These are phyloP conservation scores for Mesotaenium endlicherianum DNA, from an alignment of 139 green algal species.

Conservation along the genomic window DNA sequence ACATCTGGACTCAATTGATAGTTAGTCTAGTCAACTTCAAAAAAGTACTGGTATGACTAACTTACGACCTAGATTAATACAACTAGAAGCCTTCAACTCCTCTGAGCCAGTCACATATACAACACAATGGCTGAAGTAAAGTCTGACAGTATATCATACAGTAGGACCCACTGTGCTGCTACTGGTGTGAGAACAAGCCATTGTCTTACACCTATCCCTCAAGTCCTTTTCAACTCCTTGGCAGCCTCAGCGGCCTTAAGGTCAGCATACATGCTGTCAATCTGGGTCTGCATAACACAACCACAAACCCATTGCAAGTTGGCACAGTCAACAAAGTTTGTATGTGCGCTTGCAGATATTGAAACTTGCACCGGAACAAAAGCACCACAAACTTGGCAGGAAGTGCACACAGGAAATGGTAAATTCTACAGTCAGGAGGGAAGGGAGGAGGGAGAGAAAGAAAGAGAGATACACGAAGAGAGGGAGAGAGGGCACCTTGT, in stretches of 20 bases:
- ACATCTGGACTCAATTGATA: too few species aligned
- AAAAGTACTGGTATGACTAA: too few species aligned
- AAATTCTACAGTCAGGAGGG: background rate
- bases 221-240: too few species aligned
- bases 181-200: too few species aligned
- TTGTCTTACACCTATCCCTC: too few species aligned
- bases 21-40: too few species aligned
- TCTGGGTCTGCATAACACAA: conserved; percentile 15
- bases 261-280: conserved; percentile 37
- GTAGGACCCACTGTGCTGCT: too few species aligned
- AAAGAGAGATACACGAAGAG: background rate
- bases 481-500: conserved; percentile 30
- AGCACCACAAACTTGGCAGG: background rate
- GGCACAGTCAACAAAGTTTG: background rate
- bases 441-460: background rate
- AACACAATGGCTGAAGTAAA: too few species aligned
- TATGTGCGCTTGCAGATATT: background rate
- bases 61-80: too few species aligned
- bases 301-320: background rate
- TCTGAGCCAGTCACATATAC: too few species aligned
- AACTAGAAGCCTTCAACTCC: too few species aligned
- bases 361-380: background rate
- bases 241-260: conserved; percentile 11
- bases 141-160: too few species aligned
- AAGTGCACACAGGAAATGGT: background rate